Conservation (phyloP, 768 basidiomycete genomes). For the Fibroporia radiculosa region DNA sequence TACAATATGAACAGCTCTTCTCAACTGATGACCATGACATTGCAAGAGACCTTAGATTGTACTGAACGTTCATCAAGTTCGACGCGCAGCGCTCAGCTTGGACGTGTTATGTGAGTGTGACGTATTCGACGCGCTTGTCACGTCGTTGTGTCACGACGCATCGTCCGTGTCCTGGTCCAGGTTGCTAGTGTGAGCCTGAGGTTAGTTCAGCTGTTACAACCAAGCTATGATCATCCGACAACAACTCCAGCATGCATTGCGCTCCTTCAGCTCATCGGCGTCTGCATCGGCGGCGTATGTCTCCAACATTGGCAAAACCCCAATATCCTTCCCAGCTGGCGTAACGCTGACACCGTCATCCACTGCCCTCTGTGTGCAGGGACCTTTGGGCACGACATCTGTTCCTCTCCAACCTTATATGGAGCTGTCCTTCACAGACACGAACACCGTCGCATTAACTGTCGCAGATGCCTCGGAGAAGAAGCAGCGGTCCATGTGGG, state of each 20-base stretch:
- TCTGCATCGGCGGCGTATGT: slow-evolving; percentile 18
- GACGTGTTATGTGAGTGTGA: no score
- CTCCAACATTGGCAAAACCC: slow-evolving; percentile 43
- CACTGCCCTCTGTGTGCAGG: slow-evolving; percentile 43
- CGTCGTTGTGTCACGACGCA: no score
- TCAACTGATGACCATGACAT: no score
- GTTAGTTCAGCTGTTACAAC: no score
- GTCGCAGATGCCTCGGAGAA: slow-evolving; percentile 60
- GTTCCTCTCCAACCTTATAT: slow-evolving; percentile 44
- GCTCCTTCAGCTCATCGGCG: slow-evolving; percentile 43
- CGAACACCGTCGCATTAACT: slow-evolving; percentile 27
- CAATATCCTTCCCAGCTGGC: slow-evolving; percentile 44
- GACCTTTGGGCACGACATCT: slow-evolving; percentile 45
- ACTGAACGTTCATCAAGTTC: no score
- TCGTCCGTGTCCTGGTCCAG: no score
- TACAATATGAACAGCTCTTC: no score
- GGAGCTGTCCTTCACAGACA: slow-evolving; percentile 27
- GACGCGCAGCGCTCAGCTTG: no score
- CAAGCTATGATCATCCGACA: slow-evolving; percentile 4
- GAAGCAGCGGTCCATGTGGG: slow-evolving; percentile 88
- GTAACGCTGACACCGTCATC: slow-evolving; percentile 31
- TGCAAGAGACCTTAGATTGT: no score
- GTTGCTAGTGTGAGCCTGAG: no score
- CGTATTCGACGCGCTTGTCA: no score
- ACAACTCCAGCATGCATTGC: slow-evolving; percentile 16